A percentile compares a stretch with the other conserved stretches of the same genome.
These are phyloP conservation scores for Mycothermus thermophilus DNA, from an alignment of 495 filamentous ascomycete species.

Conservation along the genomic window DNA sequence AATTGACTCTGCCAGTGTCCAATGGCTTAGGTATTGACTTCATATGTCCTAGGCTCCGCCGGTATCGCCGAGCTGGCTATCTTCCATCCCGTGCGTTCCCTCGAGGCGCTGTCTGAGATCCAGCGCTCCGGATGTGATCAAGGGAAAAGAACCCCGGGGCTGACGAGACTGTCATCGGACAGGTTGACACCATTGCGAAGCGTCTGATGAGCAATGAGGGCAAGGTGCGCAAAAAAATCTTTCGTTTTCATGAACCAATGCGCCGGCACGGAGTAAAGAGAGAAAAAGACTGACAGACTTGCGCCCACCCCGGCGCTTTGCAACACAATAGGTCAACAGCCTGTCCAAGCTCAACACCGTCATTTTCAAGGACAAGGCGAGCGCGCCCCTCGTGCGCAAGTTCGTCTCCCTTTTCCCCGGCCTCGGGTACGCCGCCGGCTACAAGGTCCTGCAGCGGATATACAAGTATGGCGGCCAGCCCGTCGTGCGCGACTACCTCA, in stretches of 20 bases:
- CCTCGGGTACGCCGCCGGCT: constrained; percentile 90
- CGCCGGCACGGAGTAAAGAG: constrained; percentile 8
- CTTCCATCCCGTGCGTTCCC: constrained; percentile 73
- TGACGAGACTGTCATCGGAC: constrained; percentile 14
- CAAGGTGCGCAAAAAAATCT: constrained; percentile 33
- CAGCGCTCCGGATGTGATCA: constrained; percentile 1
- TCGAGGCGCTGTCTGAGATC: background rate
- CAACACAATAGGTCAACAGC: constrained; percentile 40
- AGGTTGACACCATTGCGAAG: constrained; percentile 98
- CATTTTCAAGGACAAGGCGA: constrained; percentile 84
- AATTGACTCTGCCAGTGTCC: background rate
- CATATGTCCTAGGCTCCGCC: constrained; percentile 51
- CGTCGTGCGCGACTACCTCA: constrained; percentile 81
- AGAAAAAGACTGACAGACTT: background rate
- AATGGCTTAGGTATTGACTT: background rate
- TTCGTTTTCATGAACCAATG: background rate
- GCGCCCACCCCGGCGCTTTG: too few relatives aligned
- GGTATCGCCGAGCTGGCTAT: constrained; percentile 93
- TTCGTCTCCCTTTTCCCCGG: constrained; percentile 96
- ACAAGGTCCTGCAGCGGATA: constrained; percentile 93
- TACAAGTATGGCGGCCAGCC: constrained; percentile 99
- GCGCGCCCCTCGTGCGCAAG: constrained; percentile 52
- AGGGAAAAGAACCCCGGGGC: too few relatives aligned
- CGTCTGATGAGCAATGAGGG: constrained; percentile 97
- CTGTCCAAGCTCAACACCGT: constrained; percentile 60